These are phyloP conservation scores for Senna tora DNA, from an alignment of 306 rosid species.

Conservation along the genomic window DNA sequence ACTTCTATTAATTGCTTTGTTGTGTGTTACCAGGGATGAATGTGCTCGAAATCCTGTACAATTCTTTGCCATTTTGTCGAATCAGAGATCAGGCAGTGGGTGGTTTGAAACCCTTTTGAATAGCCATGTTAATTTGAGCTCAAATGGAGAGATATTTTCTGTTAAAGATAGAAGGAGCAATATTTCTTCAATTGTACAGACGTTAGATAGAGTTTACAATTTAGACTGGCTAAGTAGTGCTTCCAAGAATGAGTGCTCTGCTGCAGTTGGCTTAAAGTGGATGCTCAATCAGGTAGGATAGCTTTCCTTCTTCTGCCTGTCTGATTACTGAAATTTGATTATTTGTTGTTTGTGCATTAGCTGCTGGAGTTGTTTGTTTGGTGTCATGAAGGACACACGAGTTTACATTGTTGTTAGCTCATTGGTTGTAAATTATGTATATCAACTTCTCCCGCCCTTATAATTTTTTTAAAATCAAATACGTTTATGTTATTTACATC, in stretches of 20 bases:
- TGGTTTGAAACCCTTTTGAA: constrained; percentile 93
- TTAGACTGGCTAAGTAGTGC: constrained; percentile 96
- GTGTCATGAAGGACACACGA: constrained; percentile 14
- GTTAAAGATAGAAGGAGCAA: constrained; percentile 68
- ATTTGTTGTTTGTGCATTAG: constrained; percentile 9
- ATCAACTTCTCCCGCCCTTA: not conserved
- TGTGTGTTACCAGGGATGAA: constrained; percentile 62
- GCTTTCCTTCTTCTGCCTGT: constrained; percentile 20
- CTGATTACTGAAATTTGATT: constrained; percentile 8
- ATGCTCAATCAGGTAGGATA: constrained; percentile 90
- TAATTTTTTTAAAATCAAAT: constrained; percentile 12
- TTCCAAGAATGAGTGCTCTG: constrained; percentile 91
- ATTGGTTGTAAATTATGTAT: not conserved
- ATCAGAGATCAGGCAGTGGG: constrained; percentile 98
- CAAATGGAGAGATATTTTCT: constrained; percentile 92
- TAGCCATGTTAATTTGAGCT: constrained; percentile 82
- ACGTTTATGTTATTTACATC: not conserved
- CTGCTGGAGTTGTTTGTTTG: constrained; percentile 9
- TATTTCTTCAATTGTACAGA: constrained; percentile 68
- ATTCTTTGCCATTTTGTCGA: constrained; percentile 79
- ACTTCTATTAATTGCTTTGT: constrained; percentile 28
- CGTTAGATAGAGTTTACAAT: constrained; percentile 81
- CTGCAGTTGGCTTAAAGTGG: constrained; percentile 98
- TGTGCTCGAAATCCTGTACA: constrained; percentile 81
- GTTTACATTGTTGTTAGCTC: too few species aligned